Conservation (phyloP, 2,329 filamentous ascomycete species). For the Penicillium sp. region DNA sequence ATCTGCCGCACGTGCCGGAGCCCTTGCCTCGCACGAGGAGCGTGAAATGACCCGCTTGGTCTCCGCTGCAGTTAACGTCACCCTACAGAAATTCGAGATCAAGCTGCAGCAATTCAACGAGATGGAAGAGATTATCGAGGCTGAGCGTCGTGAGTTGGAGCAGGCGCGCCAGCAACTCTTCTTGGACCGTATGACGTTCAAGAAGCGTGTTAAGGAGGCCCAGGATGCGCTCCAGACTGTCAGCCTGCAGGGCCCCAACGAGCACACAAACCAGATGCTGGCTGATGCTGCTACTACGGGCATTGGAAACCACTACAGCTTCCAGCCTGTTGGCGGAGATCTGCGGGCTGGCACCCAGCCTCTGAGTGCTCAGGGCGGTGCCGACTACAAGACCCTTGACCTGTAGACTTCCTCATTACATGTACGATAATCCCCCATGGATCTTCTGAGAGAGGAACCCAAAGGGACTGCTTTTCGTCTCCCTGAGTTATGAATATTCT, state of each 20-base stretch:
- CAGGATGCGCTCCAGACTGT: constrained; percentile 64
- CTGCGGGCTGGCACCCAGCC: constrained; percentile 36
- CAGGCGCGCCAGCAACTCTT: constrained; percentile 89
- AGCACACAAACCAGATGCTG: constrained; percentile 40
- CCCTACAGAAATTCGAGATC: constrained; percentile 91
- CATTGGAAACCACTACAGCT: constrained; percentile 42
- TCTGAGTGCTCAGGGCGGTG: constrained; percentile 40
- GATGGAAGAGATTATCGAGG: constrained; percentile 87
- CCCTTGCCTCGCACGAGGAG: constrained; percentile 91
- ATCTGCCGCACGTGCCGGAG: constrained; percentile 80
- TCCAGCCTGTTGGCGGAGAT: constrained; percentile 37
- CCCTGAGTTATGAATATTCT: constrained; percentile 27
- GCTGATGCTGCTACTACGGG: constrained; percentile 35
- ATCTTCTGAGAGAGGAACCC: constrained; percentile 15
- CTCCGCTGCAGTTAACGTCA: constrained; percentile 86
- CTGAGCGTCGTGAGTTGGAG: constrained; percentile 89
- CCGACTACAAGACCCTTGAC: constrained; percentile 44
- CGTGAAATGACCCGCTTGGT: constrained; percentile 94
- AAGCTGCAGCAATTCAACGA: constrained; percentile 96
- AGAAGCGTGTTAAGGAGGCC: constrained; percentile 78
- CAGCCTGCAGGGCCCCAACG: constrained; percentile 43
- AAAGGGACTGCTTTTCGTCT: constrained; percentile 10
- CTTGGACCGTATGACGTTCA: constrained; percentile 85
- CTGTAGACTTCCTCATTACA: constrained; percentile 32
- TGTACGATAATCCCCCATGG: constrained; percentile 27